phyloP scores from a whole-genome alignment of 2,329 filamentous ascomycete species.

The Penicillium sp. region DNA sequence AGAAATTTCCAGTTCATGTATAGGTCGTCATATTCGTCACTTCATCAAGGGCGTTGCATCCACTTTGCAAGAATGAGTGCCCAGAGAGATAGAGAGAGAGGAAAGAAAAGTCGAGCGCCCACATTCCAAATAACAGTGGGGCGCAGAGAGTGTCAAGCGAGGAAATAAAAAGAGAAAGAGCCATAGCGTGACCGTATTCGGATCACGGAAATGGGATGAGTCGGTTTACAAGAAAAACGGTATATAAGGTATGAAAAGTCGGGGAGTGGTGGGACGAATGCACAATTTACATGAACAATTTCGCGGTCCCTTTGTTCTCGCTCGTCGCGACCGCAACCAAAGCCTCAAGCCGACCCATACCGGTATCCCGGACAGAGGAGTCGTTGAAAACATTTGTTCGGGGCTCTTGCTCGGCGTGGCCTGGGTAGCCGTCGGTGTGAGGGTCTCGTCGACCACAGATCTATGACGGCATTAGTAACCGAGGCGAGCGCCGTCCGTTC shows the following conservation, averaged over 20 bases:
- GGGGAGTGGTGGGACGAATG: not conserved
- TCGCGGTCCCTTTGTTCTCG: slow-evolving; percentile 41
- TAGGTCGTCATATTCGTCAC: slow-evolving; percentile 40
- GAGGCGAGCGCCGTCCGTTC: slow-evolving; percentile 25
- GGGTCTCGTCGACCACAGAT: slow-evolving; percentile 34
- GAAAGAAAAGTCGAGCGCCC: slow-evolving; percentile 16
- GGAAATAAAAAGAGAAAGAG: not conserved
- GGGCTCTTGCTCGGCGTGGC: slow-evolving; percentile 28
- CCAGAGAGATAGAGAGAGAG: slow-evolving; percentile 7
- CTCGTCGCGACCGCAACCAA: slow-evolving; percentile 53
- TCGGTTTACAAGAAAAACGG: not conserved
- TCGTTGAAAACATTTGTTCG: slow-evolving; percentile 31
- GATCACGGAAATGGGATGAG: slow-evolving; percentile 1
- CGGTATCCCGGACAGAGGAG: slow-evolving; percentile 31
- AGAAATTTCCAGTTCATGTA: slow-evolving; percentile 29
- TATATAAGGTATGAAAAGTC: not conserved
- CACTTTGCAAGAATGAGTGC: not conserved
- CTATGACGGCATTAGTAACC: slow-evolving; percentile 35
- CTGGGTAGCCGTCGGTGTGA: slow-evolving; percentile 31
- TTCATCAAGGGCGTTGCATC: slow-evolving; percentile 29
- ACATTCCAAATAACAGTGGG: not conserved
- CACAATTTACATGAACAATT: slow-evolving; percentile 32
- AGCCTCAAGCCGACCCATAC: slow-evolving; percentile 52
- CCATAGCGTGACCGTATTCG: not conserved
- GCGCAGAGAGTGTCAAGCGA: not conserved